Conservation (phyloP, 31 red algal genomes). For the Bonnemaisonia californica region DNA sequence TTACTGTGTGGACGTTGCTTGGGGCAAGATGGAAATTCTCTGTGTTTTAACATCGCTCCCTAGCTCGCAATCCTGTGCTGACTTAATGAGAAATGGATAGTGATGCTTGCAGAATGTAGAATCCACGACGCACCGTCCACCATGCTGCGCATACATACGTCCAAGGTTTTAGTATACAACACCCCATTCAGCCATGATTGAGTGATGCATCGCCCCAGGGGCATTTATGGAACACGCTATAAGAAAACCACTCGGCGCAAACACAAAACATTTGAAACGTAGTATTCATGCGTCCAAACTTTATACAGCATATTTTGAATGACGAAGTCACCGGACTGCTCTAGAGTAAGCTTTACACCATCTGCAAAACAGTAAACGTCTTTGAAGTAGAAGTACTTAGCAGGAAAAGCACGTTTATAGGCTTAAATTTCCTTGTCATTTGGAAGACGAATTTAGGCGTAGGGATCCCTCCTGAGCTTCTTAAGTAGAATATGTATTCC, state of each 20-base stretch:
- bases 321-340: not conserved
- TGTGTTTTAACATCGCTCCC: not conserved
- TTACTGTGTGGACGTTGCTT: not conserved
- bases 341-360: slow-evolving; percentile 1
- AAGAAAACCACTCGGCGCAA: not conserved
- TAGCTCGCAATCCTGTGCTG: slow-evolving; percentile 10
- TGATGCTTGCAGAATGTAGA: not conserved
- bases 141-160: not conserved
- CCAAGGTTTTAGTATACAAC: slow-evolving; percentile 1
- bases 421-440: not conserved
- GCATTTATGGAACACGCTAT: not conserved
- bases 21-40: not conserved
- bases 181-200: slow-evolving; percentile 16
- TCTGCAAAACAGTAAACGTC: not conserved
- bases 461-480: not conserved
- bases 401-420: not conserved
- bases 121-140: slow-evolving; percentile 6
- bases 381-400: not conserved
- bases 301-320: no score
- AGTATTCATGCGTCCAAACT: no score
- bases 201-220: not conserved
- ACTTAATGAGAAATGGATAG: slow-evolving; percentile 30
- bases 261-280: no score
- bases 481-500: not conserved
- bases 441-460: not conserved